A percentile compares a stretch with the other conserved stretches of the same genome.
Conservation (phyloP, 2,329 filamentous ascomycete species). For the Fusarium sp. region DNA sequence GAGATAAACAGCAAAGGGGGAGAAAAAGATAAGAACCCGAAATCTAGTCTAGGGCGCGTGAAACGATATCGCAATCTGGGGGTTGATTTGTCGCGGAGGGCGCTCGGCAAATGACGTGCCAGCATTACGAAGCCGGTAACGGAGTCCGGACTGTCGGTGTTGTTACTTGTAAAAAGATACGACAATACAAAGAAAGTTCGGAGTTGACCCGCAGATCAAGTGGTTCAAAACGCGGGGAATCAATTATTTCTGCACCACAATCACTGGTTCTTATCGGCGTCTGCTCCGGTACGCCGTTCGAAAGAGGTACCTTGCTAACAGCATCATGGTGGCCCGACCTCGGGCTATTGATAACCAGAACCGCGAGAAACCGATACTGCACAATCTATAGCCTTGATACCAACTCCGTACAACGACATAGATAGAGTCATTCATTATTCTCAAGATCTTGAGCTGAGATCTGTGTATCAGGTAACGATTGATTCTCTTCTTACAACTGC, state of each 20-base stretch:
- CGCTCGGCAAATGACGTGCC: slow-evolving; percentile 49
- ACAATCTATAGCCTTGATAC: neutral
- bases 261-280: slow-evolving; percentile 13
- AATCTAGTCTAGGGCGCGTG: slow-evolving; percentile 13
- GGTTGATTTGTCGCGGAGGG: slow-evolving; percentile 43
- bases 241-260: neutral
- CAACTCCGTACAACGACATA: neutral
- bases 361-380: slow-evolving; percentile 28
- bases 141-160: slow-evolving; percentile 43
- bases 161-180: slow-evolving; percentile 18
- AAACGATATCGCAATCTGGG: slow-evolving; percentile 46
- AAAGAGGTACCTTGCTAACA: slow-evolving; percentile 24
- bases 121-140: slow-evolving; percentile 50
- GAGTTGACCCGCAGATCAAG: slow-evolving; percentile 15
- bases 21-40: slow-evolving; percentile 14
- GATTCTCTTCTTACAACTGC: slow-evolving; percentile 12
- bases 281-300: slow-evolving; percentile 17
- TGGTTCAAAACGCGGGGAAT: neutral
- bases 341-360: slow-evolving; percentile 13
- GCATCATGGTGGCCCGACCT: slow-evolving; percentile 12
- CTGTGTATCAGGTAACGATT: slow-evolving; percentile 7
- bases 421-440: slow-evolving; percentile 1
- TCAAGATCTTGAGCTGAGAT: slow-evolving; percentile 9
- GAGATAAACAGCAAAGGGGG: slow-evolving; percentile 16
- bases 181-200: slow-evolving; percentile 29